These are phyloP conservation scores for Penicillium robsamsonii DNA, from an alignment of 495 filamentous ascomycete genomes.

Conservation along the genomic window DNA sequence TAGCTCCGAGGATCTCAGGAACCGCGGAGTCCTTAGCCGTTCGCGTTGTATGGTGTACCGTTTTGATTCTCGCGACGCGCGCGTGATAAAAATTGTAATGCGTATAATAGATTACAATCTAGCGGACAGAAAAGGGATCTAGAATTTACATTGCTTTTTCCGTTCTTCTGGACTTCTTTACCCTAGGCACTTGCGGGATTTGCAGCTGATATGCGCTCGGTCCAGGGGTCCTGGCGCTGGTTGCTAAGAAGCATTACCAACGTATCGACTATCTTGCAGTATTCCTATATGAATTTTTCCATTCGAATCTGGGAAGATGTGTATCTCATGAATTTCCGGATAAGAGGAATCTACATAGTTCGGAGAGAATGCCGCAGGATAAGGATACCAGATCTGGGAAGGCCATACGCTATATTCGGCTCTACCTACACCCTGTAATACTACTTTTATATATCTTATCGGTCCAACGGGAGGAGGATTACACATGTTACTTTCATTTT, in stretches of 20 bases:
- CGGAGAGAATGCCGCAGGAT: slow-evolving; percentile 8
- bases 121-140: neutral
- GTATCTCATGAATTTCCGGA: slow-evolving; percentile 6
- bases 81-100: slow-evolving; percentile 5
- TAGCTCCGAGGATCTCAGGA: slow-evolving; percentile 12
- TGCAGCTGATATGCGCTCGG: slow-evolving; percentile 24
- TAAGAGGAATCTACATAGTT: neutral
- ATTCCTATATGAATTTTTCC: neutral
- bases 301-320: neutral
- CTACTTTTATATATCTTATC: slow-evolving; percentile 15
- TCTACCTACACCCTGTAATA: neutral
- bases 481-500: slow-evolving; percentile 21
- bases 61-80: slow-evolving; percentile 9
- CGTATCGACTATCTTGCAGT: slow-evolving; percentile 6
- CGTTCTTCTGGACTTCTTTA: slow-evolving; percentile 9
- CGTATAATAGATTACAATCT: neutral
- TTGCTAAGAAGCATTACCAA: slow-evolving; percentile 24
- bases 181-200: slow-evolving; percentile 2
- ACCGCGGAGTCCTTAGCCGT: slow-evolving; percentile 13
- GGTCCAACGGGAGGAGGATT: slow-evolving; percentile 31
- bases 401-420: slow-evolving; percentile 9
- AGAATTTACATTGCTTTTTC: slow-evolving; percentile 6
- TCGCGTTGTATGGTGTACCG: slow-evolving; percentile 11
- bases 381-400: slow-evolving; percentile 14
- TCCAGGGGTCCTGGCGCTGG: slow-evolving; percentile 10